A percentile compares a stretch with the other conserved stretches of the same genome.
These are phyloP conservation scores for Talaromyces nanjingensis DNA, from an alignment of 495 filamentous ascomycete genomes.

Conservation along the genomic window DNA sequence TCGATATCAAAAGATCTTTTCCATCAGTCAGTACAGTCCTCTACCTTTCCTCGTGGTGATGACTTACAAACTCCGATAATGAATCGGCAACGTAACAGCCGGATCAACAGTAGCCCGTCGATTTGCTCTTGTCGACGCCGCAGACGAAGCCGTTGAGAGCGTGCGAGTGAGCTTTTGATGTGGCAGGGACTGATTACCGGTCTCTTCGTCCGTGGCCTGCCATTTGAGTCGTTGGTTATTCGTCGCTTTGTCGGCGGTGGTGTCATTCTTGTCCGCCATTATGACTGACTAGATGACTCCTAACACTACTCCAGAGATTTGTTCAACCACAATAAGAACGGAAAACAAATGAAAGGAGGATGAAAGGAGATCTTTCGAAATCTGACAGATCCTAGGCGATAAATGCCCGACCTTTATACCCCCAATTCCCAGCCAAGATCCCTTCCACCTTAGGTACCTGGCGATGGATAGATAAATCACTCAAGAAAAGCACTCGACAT, in stretches of 20 bases:
- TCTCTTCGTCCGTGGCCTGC: slow-evolving; percentile 8
- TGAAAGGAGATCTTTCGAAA: background rate
- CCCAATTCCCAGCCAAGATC: background rate
- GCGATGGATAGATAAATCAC: background rate
- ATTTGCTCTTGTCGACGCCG: slow-evolving; percentile 16
- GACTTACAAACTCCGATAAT: slow-evolving; percentile 40
- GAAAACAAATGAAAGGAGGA: background rate
- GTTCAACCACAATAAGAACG: background rate
- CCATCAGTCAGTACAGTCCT: background rate
- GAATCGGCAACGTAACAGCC: slow-evolving; percentile 42
- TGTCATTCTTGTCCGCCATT: slow-evolving; percentile 6
- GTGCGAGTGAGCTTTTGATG: slow-evolving; percentile 6
- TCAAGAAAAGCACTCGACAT: background rate
- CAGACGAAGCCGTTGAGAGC: background rate
- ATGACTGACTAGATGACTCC: background rate
- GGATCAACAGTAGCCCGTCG: slow-evolving; percentile 32
- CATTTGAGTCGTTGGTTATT: background rate
- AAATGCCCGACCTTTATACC: background rate
- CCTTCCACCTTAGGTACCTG: background rate
- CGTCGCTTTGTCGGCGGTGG: background rate
- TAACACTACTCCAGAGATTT: background rate
- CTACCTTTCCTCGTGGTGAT: background rate
- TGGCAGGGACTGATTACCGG: background rate
- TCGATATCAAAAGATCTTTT: slow-evolving; percentile 43
- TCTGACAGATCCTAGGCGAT: background rate